A percentile compares a stretch with the other conserved stretches of the same genome.
These are phyloP conservation scores for Gaultheria prostrata DNA, from an alignment of 148 eudicot genomes.

Conservation along the genomic window DNA sequence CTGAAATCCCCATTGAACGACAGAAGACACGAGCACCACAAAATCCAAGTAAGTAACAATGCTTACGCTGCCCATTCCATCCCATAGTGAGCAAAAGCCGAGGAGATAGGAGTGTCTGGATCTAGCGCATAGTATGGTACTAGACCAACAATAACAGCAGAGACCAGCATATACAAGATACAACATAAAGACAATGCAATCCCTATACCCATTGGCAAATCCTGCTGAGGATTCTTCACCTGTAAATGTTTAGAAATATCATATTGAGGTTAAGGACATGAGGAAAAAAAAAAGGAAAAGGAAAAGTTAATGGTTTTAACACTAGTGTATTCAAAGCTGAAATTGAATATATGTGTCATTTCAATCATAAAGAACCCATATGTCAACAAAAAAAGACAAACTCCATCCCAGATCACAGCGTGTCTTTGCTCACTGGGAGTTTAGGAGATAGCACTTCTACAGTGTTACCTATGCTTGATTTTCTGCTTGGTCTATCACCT, in stretches of 20 bases:
- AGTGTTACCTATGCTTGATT: not conserved
- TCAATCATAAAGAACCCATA: not conserved
- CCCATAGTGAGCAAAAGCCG: constrained; percentile 64
- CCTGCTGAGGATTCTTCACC: constrained; percentile 65
- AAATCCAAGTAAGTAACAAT: not conserved
- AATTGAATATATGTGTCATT: not conserved
- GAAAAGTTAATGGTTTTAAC: not conserved
- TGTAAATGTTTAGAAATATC: constrained; percentile 16
- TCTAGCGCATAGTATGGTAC: constrained; percentile 62
- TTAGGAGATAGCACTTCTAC: not conserved
- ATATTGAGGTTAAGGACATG: not conserved
- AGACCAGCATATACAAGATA: constrained; percentile 60
- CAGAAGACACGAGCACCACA: not conserved
- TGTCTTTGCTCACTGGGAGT: not conserved
- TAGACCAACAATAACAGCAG: constrained; percentile 60
- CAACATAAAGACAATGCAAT: constrained; percentile 55
- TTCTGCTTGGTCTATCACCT: not conserved
- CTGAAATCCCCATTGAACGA: not conserved
- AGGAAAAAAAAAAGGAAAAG: not conserved
- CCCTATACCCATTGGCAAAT: constrained; percentile 67
- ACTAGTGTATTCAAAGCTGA: not conserved
- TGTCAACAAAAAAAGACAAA: not conserved
- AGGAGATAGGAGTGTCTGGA: constrained; percentile 72
- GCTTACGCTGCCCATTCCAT: constrained; percentile 75
- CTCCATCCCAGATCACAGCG: not conserved